Evolutionary conservation across 176 grass and related monocot species (phyloP).

Genomic region (Zizania latifolia): DNA sequence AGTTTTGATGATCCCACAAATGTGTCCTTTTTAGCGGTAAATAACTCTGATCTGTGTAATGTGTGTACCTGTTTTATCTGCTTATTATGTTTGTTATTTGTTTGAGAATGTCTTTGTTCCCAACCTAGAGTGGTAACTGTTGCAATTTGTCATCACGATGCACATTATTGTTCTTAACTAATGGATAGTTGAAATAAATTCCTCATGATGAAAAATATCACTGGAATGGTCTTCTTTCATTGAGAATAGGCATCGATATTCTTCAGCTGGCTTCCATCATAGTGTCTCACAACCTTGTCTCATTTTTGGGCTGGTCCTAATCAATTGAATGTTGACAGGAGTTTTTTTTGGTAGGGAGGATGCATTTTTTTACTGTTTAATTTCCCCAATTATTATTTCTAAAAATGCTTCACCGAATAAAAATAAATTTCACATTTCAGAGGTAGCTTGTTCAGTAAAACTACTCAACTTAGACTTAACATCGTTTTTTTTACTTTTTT

Average conservation of each 20-base stretch:
- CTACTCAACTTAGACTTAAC: neutral
- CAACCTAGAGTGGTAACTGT: neutral
- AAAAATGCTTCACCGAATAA: neutral
- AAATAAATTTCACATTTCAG: neutral
- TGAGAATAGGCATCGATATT: neutral
- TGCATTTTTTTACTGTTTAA: neutral
- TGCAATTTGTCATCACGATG: neutral
- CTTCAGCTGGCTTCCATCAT: slow-evolving; percentile 25
- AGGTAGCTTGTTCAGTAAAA: neutral
- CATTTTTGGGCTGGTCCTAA: neutral
- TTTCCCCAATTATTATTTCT: slow-evolving; percentile 13
- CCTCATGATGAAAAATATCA: slow-evolving; percentile 3
- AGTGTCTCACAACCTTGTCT: neutral
- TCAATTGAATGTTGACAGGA: slow-evolving; percentile 4
- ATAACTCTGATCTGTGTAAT: slow-evolving; percentile 26
- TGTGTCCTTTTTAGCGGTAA: slow-evolving; percentile 79
- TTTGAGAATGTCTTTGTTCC: neutral
- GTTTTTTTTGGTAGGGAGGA: slow-evolving; percentile 5
- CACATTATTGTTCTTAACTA: neutral
- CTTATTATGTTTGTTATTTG: slow-evolving; percentile 17
- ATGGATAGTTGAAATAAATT: slow-evolving; percentile 12
- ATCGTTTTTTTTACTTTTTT: neutral
- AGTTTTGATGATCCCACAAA: slow-evolving; percentile 85
- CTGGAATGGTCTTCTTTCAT: neutral
- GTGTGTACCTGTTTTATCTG: neutral